A percentile compares a stretch with the other conserved stretches of the same genome.
These are phyloP conservation scores for Thinopyrum elongatum DNA, from an alignment of 176 grass and related monocot species.

Conservation along the genomic window DNA sequence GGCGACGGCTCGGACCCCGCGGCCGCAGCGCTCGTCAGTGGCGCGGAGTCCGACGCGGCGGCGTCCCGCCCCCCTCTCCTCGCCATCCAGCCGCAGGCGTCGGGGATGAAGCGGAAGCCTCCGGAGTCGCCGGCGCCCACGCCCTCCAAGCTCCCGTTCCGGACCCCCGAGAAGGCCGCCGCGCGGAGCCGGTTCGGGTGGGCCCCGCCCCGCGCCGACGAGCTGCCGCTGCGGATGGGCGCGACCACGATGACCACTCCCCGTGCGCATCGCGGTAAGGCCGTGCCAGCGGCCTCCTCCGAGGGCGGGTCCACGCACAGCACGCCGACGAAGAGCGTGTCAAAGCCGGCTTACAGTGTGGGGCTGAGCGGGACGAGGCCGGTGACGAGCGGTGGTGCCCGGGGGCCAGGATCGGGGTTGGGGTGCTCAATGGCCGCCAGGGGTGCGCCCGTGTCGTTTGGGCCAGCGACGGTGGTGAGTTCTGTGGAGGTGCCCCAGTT, in stretches of 20 bases:
- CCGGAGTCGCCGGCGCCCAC: constrained; percentile 52
- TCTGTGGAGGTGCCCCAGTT: constrained; percentile 64
- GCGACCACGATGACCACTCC: constrained; percentile 34
- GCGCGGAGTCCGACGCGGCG: background rate
- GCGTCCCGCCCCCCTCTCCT: constrained; percentile 32
- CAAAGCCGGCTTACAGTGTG: constrained; percentile 48
- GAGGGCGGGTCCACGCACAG: constrained; percentile 66
- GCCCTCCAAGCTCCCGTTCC: constrained; percentile 60
- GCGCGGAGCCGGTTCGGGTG: constrained; percentile 69
- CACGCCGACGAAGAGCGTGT: constrained; percentile 86
- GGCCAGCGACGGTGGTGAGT: constrained; percentile 35
- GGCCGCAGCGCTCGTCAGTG: background rate
- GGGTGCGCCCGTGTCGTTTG: constrained; percentile 30
- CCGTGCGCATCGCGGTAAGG: constrained; percentile 44
- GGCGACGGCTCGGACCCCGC: constrained; percentile 12
- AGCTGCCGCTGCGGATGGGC: constrained; percentile 38
- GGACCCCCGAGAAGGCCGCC: constrained; percentile 71
- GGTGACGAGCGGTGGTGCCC: constrained; percentile 32
- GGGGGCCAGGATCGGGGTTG: background rate
- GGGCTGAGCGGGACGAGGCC: constrained; percentile 58
- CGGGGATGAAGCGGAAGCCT: constrained; percentile 62
- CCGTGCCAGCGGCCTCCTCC: constrained; percentile 31
- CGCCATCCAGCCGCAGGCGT: constrained; percentile 39
- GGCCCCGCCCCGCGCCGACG: constrained; percentile 37
- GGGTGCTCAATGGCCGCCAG: constrained; percentile 34